phyloP scores from a whole-genome alignment of 495 filamentous ascomycete species.

The Penicillium roqueforti region DNA sequence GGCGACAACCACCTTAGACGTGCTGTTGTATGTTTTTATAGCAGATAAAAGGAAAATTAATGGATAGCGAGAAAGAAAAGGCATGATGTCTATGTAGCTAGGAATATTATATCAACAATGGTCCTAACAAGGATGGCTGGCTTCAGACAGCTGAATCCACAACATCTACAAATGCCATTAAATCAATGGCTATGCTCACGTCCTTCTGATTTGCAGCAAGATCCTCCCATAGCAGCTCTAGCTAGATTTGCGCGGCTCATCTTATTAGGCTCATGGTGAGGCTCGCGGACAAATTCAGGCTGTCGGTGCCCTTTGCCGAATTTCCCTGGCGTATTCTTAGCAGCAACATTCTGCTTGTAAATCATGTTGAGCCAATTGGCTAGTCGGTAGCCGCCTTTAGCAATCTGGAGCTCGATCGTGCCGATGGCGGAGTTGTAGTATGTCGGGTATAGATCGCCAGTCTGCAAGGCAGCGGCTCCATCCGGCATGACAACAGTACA shows the following conservation, averaged over 20 bases:
- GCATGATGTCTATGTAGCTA: too few relatives aligned
- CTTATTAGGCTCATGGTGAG: constrained; percentile 11
- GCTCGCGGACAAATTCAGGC: constrained; percentile 8
- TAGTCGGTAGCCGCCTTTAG: constrained; percentile 69
- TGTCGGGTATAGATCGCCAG: constrained; percentile 35
- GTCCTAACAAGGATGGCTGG: too few relatives aligned
- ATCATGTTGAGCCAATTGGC: constrained; percentile 32
- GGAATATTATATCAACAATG: too few relatives aligned
- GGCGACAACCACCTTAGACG: too few relatives aligned
- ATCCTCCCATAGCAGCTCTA: constrained; percentile 24
- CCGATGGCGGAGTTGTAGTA: constrained; percentile 53
- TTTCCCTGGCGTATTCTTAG: constrained; percentile 13
- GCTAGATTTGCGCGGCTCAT: constrained; percentile 21
- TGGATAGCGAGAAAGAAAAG: too few relatives aligned
- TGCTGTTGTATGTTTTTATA: too few relatives aligned
- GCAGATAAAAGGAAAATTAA: too few relatives aligned
- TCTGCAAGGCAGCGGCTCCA: constrained; percentile 21
- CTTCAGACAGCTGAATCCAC: not conserved
- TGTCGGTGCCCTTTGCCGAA: constrained; percentile 5
- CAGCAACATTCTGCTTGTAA: constrained; percentile 15
- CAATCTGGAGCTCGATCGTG: constrained; percentile 69
- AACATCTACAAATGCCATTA: not conserved
- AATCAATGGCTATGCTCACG: constrained; percentile 18
- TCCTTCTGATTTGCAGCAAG: constrained; percentile 16
- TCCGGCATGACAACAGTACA: constrained; percentile 49